Base-by-base conservation (phyloP, 129 eudicot genomes). In the Smallanthus sonchifolius region DNA sequence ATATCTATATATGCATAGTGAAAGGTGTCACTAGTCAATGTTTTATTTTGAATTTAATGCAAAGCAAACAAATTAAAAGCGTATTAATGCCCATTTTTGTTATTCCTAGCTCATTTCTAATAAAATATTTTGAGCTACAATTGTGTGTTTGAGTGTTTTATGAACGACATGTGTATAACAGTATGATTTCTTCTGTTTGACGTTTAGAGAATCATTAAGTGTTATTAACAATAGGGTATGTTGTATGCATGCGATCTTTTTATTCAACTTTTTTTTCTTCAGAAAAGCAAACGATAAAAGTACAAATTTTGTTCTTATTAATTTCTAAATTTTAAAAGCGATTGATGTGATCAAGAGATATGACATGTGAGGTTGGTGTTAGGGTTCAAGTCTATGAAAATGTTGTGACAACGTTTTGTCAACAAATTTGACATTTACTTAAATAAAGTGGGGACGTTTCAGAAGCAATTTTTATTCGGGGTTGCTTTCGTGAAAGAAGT, bases 1-100 rank as follows among this genome's bases (percentile, higher is more conserved):
- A 24, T 24, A 40, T 78, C 43, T 61, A 45, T 59, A 47, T 59
- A 68, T 78, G 45, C 77, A 78, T 54, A 78, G 72, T 78, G 73
- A 72, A 78, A 48, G 63, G 40, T 78, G 49, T 79, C 78, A 40
- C 35, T 64, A 72, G 83, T 71, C 68, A 79, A 38, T 57, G 16
- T 65, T 62, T 49, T 4, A n/a, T 16, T 64, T 65, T 65, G 39
- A 32, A 30, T 79, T 65, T 14, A 52, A 64, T 42, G 44, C 65
- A 60, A 38, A 45, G 36, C 35, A 69, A 45, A 51, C 13, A 45
- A 14, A 38, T 45, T 42, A 17, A 20, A 47, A 60, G 14, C 13
- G 17, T 10, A 47, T 57, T 32, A 32, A 20, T 69, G 9, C 39
- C 43, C 28, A 14, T 54, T 66, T 62, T 48, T 19, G 61, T 28